phyloP scores from a whole-genome alignment of 208 protist species.

The Entamoeba nuttalli region DNA sequence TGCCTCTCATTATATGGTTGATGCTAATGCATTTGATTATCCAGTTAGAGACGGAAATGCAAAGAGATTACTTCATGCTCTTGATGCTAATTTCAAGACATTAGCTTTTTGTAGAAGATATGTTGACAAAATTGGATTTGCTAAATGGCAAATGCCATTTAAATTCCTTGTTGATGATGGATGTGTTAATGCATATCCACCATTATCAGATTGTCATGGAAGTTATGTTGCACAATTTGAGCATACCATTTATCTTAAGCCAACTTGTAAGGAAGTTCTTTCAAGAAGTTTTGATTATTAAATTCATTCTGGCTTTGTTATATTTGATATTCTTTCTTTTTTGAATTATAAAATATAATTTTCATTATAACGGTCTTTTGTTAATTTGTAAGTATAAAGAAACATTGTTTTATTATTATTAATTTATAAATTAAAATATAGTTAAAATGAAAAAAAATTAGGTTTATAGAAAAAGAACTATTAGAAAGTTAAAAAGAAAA shows the following conservation, averaged over 20 bases:
- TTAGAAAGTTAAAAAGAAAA: too few species aligned
- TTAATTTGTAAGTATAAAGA: too few species aligned
- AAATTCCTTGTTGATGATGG: conserved; percentile 2
- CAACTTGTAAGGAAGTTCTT: conserved; percentile 32
- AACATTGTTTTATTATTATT: too few species aligned
- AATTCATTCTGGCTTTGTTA: not conserved
- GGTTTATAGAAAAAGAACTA: too few species aligned
- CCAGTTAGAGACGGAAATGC: not conserved
- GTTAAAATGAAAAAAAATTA: too few species aligned
- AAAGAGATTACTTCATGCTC: not conserved
- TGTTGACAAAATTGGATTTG: not conserved
- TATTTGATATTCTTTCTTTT: too few species aligned
- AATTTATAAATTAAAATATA: too few species aligned
- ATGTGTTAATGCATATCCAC: conserved; percentile 28
- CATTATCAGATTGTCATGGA: conserved; percentile 16
- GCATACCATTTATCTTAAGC: conserved; percentile 30
- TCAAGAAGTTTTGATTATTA: conserved; percentile 29
- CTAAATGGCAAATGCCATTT: not conserved
- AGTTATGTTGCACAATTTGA: conserved; percentile 30
- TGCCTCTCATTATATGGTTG: conserved; percentile 33
- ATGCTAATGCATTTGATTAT: not conserved
- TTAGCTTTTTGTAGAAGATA: conserved; percentile 19
- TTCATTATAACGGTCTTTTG: too few species aligned
- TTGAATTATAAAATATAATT: too few species aligned
- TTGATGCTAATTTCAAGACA: conserved; percentile 14